A percentile compares a stretch with the other conserved stretches of the same genome.
phyloP scores from a whole-genome alignment of 2,329 filamentous ascomycete species.

The Fusarium nodosum region DNA sequence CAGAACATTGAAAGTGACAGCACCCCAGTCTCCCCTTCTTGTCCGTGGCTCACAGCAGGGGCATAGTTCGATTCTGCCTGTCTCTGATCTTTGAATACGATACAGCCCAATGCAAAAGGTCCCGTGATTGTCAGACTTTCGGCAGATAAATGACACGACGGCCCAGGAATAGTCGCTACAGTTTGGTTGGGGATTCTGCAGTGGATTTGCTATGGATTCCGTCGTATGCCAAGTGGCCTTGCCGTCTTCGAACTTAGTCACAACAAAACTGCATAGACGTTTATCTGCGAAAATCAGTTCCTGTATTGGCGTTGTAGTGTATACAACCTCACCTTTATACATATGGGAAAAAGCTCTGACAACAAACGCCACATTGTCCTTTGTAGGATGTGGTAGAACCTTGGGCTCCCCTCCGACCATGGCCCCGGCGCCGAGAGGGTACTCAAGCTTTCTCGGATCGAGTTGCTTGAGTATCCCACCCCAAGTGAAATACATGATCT shows the following conservation, averaged over 20 bases:
- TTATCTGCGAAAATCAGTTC: slow-evolving; percentile 14
- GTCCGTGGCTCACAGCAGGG: slow-evolving; percentile 12
- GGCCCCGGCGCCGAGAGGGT: slow-evolving; percentile 1
- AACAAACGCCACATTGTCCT: slow-evolving; percentile 35
- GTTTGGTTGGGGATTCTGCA: neutral
- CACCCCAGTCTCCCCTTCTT: slow-evolving; percentile 30
- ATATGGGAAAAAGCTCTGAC: slow-evolving; percentile 25
- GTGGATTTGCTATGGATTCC: slow-evolving; percentile 29
- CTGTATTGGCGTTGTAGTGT: neutral
- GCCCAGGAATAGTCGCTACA: neutral
- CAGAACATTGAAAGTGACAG: slow-evolving; percentile 39
- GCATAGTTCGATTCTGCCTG: slow-evolving; percentile 3
- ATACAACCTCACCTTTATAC: slow-evolving; percentile 8
- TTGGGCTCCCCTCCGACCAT: slow-evolving; percentile 35
- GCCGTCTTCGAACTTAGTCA: slow-evolving; percentile 33
- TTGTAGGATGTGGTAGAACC: slow-evolving; percentile 43
- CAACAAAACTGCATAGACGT: slow-evolving; percentile 12
- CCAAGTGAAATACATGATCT: slow-evolving; percentile 47
- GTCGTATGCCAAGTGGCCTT: slow-evolving; percentile 15
- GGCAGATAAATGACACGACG: slow-evolving; percentile 5
- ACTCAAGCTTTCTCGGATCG: slow-evolving; percentile 11
- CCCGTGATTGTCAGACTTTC: slow-evolving; percentile 36
- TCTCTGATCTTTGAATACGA: slow-evolving; percentile 3
- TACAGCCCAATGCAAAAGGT: slow-evolving; percentile 37
- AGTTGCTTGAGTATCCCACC: slow-evolving; percentile 36